A percentile compares a stretch with the other conserved stretches of the same genome.
phyloP scores from a whole-genome alignment of 139 green algal genomes.

The Picochlorum costavermella region DNA sequence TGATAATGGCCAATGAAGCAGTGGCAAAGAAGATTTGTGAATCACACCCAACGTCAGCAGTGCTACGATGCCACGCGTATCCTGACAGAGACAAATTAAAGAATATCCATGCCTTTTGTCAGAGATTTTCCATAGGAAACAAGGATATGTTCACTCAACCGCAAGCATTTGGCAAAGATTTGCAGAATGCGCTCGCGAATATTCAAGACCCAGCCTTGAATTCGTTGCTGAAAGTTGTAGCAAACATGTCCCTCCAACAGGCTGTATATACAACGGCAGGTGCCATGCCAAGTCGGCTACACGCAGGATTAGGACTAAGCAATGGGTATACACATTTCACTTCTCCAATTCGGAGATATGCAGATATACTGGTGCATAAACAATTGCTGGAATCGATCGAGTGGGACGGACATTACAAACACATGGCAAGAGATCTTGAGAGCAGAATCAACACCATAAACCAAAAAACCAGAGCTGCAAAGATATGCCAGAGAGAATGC shows the following conservation, averaged over 20 bases:
- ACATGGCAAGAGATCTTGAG: not conserved
- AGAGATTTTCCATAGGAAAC: constrained; percentile 21
- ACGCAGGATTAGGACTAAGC: constrained; percentile 7
- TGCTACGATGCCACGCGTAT: constrained; percentile 60
- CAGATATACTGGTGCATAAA: constrained; percentile 85
- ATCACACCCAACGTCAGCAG: constrained; percentile 53
- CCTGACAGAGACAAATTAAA: constrained; percentile 53
- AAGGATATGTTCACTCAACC: not conserved
- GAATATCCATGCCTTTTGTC: constrained; percentile 31
- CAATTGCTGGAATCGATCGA: constrained; percentile 1
- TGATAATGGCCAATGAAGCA: constrained; percentile 90
- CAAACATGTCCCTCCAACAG: constrained; percentile 84
- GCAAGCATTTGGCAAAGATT: constrained; percentile 32
- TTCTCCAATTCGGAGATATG: constrained; percentile 75
- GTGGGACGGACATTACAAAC: not conserved
- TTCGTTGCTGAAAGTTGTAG: constrained; percentile 4
- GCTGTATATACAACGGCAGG: constrained; percentile 85
- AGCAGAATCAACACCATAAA: constrained; percentile 67
- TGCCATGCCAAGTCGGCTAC: constrained; percentile 10
- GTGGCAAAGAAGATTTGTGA: constrained; percentile 64
- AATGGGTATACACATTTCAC: constrained; percentile 77
- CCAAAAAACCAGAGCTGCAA: constrained; percentile 51
- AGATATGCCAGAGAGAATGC: constrained; percentile 48
- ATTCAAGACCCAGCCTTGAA: constrained; percentile 13
- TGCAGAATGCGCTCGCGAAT: constrained; percentile 11